Base-by-base conservation (phyloP, 1,284 basidiomycete genomes). In the Chiua sp. region DNA sequence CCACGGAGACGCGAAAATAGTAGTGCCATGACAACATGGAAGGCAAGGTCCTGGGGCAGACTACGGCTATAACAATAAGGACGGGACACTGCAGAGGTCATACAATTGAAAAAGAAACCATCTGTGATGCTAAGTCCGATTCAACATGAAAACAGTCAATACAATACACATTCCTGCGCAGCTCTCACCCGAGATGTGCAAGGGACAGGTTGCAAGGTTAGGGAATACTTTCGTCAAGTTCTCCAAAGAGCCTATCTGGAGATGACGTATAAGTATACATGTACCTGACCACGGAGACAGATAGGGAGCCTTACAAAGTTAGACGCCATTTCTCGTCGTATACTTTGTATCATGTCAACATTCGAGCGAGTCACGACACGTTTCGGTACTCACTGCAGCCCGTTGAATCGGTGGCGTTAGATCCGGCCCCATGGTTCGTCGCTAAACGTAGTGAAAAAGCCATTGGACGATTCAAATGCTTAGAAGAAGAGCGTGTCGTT, bases 401-500 rank as follows among this genome's bases (percentile, higher is more conserved):
- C 51, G 78, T 68, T 16, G 78, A 74, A 67, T 90, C 88, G 4
- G 83, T 82, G 4, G 90, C 92, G 10, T 87, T 81, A 68, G 79
- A 91, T 2, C 90, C 90, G 15, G 78, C 82, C 83, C 90, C 90
- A 91, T 3, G 90, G 89, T 47, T 83, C 76, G n/a, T 76, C 70
- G 33, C 68, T 68, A 30, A 65, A 53, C 10, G 73, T 65, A 3
- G 87, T 87, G 56, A 91, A 75, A 3, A 88, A 90, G 3, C 87
- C 88, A 16, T 78, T 70, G 5, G 77, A 75, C 47, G 83, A 84
- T 69, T 92, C 90, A 62, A 87, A 84, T 3, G 79, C 89, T 80
- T 84, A 84, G 72, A 92, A 92, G 75, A 90, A 92, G 4, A 92
- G 76, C 0, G 89, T 90, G 61, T 91, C 77, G 59, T 91, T 90